Conservation (phyloP, 257 asterid species). For the Capsicum pubescens region DNA sequence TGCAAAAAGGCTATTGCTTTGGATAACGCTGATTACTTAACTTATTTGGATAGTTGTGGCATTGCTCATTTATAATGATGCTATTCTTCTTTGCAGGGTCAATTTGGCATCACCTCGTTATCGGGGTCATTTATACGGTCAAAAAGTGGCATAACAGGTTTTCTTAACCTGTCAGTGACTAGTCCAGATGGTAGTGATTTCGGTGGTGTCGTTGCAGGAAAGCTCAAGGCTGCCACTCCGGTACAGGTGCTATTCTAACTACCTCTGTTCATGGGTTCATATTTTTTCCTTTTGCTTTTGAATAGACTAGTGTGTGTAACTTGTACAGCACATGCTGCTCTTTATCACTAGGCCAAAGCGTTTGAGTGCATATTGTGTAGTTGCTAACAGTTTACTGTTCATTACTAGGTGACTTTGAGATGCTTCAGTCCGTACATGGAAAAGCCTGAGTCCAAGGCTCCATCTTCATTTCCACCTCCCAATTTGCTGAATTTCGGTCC, state of each 20-base stretch:
- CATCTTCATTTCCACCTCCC: too few species aligned
- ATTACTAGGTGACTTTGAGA: conserved; percentile 72
- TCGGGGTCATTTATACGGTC: conserved; percentile 67
- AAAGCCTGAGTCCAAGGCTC: conserved; percentile 40
- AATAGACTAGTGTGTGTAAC: too few species aligned
- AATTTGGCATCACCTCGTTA: conserved; percentile 73
- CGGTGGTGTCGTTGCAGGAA: conserved; percentile 85
- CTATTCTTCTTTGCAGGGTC: conserved; percentile 58
- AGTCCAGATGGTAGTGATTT: conserved; percentile 73
- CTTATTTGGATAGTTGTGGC: too few species aligned
- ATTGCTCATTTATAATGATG: background rate
- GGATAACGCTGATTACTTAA: too few species aligned
- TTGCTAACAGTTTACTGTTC: background rate
- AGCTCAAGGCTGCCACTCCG: conserved; percentile 73
- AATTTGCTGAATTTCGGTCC: too few species aligned
- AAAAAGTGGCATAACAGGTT: conserved; percentile 58
- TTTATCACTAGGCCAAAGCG: too few species aligned
- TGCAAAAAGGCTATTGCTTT: too few species aligned
- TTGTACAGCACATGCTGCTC: too few species aligned
- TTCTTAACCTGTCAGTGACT: conserved; percentile 70
- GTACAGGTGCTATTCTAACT: conserved; percentile 58
- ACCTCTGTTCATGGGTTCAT: too few species aligned
- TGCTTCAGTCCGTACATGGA: conserved; percentile 78
- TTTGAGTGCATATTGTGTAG: background rate
- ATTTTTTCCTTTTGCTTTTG: too few species aligned